Base-by-base conservation (phyloP, 768 basidiomycete species). In the Tremella mesenterica region DNA sequence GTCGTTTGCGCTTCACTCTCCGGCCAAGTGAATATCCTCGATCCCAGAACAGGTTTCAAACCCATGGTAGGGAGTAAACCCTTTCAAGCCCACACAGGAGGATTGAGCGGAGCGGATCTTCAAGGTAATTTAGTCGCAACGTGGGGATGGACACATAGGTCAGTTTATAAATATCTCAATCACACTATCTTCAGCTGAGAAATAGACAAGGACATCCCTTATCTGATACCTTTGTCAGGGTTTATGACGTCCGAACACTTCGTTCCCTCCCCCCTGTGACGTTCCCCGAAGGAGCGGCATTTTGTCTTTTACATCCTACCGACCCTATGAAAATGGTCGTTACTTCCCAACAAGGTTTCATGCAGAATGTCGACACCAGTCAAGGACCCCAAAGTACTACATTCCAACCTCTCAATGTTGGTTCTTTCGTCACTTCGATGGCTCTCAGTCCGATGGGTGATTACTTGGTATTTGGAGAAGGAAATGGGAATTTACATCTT, bases 381-480 rank as follows among this genome's bases (percentile, higher is more conserved):
- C 46, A 27, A 14, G 38, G 41, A 25, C 29, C 33, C 3, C 28
- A 21, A 25, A 44, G 49, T 8, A 43, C 51, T 4, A 30, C 52
- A 5, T 60, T 59, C 27, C 60, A 61, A 27, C 67, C 65, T 41
- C 61, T 64, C 23, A 65, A 71, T 52, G 54, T 74, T 41, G 64
- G 67, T 16, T 83, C 87, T 0, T 90, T 83, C 70, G 72, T 96
- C 49, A 88, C 82, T 4, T 83, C 88, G 28, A 78, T 83, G 53
- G 83, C 91, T 1, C 75, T 95, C 26, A 89, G 90, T 1, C 83
- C 87, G 1, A 85, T 85, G 3, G 89, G 86, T 30, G 82, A 85
- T n/a, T 95, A 89, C 65, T 78, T 97, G 67, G 91, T 88, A 0
- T 90, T 92, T 60, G 92, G 90, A 0, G 91, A 95, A 64, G 83